Conservation (phyloP, 352 stramenopile species). For the Labyrinthula sp. region DNA sequence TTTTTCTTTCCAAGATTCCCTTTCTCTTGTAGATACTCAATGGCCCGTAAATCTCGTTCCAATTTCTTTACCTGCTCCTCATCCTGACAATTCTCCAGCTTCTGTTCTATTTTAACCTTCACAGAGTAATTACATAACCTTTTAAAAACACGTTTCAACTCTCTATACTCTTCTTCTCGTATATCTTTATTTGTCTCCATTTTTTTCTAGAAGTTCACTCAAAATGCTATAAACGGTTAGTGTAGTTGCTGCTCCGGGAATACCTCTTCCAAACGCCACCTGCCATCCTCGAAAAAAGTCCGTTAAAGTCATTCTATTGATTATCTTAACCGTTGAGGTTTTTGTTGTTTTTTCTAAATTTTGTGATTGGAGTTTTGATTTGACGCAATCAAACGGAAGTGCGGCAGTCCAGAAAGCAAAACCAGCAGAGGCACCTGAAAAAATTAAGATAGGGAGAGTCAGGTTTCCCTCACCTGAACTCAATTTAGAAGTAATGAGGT, state of each 20-base stretch:
- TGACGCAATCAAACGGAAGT: constrained; percentile 49
- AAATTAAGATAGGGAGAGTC: constrained; percentile 37
- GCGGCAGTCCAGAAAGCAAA: constrained; percentile 56
- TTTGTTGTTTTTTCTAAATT: no score
- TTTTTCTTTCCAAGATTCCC: constrained; percentile 50
- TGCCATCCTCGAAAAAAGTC: no score
- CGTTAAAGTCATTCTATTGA: no score
- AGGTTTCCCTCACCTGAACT: not conserved
- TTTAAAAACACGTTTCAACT: constrained; percentile 76
- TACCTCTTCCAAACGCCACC: no score
- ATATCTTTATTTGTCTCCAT: constrained; percentile 51
- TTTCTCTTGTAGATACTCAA: constrained; percentile 50
- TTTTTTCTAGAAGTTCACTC: no score
- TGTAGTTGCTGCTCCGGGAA: no score
- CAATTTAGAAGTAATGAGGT: constrained; percentile 40
- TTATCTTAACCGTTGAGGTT: no score
- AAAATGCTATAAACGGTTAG: no score
- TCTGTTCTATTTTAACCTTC: constrained; percentile 49
- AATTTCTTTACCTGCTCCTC: constrained; percentile 32
- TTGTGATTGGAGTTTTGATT: constrained; percentile 29
- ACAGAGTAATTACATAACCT: constrained; percentile 63
- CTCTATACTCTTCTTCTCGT: constrained; percentile 74
- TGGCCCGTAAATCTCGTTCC: constrained; percentile 32
- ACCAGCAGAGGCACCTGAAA: constrained; percentile 48
- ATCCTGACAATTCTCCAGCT: constrained; percentile 31